Evolutionary conservation across 2,329 filamentous ascomycete species (phyloP), one percentile per base, ranked within the genome.

Genomic region (Tolypocladium inflatum): DNA sequence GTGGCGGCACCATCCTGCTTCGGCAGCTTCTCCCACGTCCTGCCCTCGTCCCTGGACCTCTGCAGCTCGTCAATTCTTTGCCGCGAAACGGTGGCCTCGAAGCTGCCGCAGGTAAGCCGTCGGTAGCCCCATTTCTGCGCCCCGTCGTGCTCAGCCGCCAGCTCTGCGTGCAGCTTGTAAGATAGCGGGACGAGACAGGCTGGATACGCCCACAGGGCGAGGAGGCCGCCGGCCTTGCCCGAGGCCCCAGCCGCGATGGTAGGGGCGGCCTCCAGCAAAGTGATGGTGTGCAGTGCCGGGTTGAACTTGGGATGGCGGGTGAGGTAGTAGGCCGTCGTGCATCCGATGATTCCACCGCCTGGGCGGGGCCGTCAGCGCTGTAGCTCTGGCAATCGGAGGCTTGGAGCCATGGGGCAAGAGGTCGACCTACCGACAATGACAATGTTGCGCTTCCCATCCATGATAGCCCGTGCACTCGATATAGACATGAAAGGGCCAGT

Each of bases 271-370:
- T 99, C 94, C 57, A 97, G 80, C 37, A 99, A 79, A 1, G 89
- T 96, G 66, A 97, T 87, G 56, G 80, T 86, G 71, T 96, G 90
- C 56, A 83, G 82, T 26, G 81, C 74, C 48, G 86, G 85, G 70
- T 94, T 81, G 76, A 89, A 97, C 37, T 82, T 85, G 35, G 90
- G 86, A 71, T 97, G 92, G 62, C 90, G 86, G 2, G 91, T 94
- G 50, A 97, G 79, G 69, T 87, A 97, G 73, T 97, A 97, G 59
- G 93, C 92, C 6, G 90, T 91, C 55, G 90, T 94, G 71, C 86
- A 88, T 67, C 94, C 94, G 66, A 97, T 96, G 62, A 97, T 91
- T 65, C 93, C 93, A 64, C 91, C 93, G 64, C 93, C 91, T 91
- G 60, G 2, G 57, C 26, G 41, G 10, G 11, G 23, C 21, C 35